Conservation (phyloP, 805 yeast species). For the Yamadazyma sp. region DNA sequence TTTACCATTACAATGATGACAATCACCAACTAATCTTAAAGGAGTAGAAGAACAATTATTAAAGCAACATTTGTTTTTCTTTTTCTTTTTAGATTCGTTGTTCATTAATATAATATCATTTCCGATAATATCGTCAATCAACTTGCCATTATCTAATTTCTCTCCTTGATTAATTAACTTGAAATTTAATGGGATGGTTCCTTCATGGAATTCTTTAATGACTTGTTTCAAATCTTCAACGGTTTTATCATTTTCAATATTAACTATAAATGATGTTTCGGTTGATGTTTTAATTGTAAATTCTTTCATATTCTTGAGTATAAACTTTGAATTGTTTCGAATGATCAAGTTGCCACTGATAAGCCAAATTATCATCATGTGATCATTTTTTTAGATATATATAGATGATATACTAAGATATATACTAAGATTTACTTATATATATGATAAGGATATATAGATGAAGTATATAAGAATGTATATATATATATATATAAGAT, state of each 20-base stretch:
- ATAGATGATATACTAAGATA: too few relatives aligned
- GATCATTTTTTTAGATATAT: too few relatives aligned
- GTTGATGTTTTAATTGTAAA: constrained; percentile 35
- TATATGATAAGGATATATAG: neutral
- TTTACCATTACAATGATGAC: constrained; percentile 79
- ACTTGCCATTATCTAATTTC: constrained; percentile 28
- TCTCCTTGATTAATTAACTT: constrained; percentile 40
- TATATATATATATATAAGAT: too few relatives aligned
- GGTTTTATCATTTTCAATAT: constrained; percentile 51
- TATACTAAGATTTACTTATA: neutral
- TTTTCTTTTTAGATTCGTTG: constrained; percentile 18
- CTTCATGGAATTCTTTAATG: constrained; percentile 39
- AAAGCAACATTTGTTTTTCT: constrained; percentile 52
- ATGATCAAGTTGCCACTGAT: constrained; percentile 7
- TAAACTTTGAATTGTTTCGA: constrained; percentile 2
- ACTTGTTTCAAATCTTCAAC: constrained; percentile 49
- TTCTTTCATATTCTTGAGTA: constrained; percentile 27
- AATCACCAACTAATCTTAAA: constrained; percentile 71
- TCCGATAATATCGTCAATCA: constrained; percentile 20
- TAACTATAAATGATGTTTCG: constrained; percentile 41
- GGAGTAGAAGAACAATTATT: constrained; percentile 62
- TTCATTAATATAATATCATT: constrained; percentile 15
- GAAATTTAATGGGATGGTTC: constrained; percentile 31
- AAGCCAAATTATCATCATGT: too few relatives aligned
- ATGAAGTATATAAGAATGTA: neutral